Base-by-base conservation (phyloP, 2,329 filamentous ascomycete genomes). In the Tolypocladium amazonense region DNA sequence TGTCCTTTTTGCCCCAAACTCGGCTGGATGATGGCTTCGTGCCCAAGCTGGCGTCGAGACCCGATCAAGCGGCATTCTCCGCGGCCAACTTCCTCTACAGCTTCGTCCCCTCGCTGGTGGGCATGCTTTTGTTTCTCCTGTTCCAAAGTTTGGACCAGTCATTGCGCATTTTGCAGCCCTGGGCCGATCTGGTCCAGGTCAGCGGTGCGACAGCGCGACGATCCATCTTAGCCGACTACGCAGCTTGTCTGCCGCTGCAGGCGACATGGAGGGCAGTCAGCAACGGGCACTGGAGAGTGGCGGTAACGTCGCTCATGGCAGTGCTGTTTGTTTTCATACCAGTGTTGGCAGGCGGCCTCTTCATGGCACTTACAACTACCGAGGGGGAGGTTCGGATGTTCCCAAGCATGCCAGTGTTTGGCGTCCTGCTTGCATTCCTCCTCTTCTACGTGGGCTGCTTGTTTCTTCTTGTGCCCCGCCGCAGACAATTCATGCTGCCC, bases 1-100 rank as follows among this genome's bases (percentile, higher is more conserved):
- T 94, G 62, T 92, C 88, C 63, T 97, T 96, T 72, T 78, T 92
- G 62, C 85, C 88, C 45, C 77, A 80, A 7, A 86, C 83, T 11
- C 81, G 83, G 14, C 79, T 96, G 37, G 75, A 81, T 43, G 71
- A 79, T 9, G 92, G 92, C 11, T 97, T 96, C 71, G 72, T 80
- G 8, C 91, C 92, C 2, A 76, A 80, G 8, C 76, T 96, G 1
- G 75, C 79, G 12, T 85, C 87, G 0, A 76, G 78, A 3, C 84
- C 90, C 1, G 76, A 81, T 4, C 67, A 74, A 0, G 77, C 77
- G 33, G 89, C 88, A 23, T 97, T 95, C 73, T 95, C 90, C 1
- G 79, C 89, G 0, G 90, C 91, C 56, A 91, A 96, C 73, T 97
- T 97, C 74, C 76, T 96, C 57, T 97, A 92, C 77, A 85, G 83